Evolutionary conservation across 306 rosid genomes (phyloP).

Genomic region (Myrica gale): DNA sequence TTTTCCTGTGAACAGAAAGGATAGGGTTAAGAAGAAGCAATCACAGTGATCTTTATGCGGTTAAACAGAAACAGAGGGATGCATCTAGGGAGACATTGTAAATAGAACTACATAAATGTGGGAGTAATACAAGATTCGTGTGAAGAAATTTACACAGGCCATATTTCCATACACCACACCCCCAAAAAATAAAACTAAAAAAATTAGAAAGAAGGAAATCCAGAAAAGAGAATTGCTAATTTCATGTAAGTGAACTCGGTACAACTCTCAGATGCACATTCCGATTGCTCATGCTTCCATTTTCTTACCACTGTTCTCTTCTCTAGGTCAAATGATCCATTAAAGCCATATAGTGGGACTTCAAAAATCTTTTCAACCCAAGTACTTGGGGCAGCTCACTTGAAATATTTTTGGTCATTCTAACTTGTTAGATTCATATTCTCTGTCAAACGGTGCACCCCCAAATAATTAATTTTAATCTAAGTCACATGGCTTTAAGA

Average conservation of each 20-base stretch:
- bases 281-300: no score
- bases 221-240: no score
- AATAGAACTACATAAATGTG: background rate
- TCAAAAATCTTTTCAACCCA: background rate
- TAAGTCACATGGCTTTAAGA: no score
- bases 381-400: background rate
- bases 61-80: background rate
- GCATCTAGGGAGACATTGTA: background rate
- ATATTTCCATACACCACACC: background rate
- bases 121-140: background rate
- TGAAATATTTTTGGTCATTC: background rate
- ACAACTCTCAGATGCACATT: no score
- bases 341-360: background rate
- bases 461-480: no score
- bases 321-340: background rate
- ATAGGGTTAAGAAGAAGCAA: background rate
- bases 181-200: background rate
- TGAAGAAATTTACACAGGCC: background rate
- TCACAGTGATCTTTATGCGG: slow-evolving; percentile 4
- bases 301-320: background rate
- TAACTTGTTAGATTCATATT: background rate
- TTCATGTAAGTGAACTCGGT: no score
- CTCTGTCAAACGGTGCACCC: no score
- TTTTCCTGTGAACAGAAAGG: slow-evolving; percentile 49
- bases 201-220: no score